phyloP scores from a whole-genome alignment of 495 filamentous ascomycete species.

The Barbatosphaeria neglecta region DNA sequence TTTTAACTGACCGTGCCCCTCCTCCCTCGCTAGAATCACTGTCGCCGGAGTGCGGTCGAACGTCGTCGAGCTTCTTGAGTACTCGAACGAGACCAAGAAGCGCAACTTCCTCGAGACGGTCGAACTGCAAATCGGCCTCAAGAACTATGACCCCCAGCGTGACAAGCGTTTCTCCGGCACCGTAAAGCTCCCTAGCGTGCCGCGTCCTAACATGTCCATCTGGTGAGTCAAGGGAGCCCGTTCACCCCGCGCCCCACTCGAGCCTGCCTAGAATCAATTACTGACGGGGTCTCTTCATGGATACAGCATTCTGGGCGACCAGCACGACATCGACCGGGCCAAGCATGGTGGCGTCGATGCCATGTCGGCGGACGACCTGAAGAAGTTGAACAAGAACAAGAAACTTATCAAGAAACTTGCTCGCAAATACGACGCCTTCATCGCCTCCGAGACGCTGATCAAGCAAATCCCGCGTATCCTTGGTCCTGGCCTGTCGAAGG shows the following conservation, averaged over 20 bases:
- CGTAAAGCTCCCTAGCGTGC: conserved; percentile 81
- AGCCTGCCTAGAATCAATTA: no score
- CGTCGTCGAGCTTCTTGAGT: conserved; percentile 80
- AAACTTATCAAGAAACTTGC: conserved; percentile 99
- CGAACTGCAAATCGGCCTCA: conserved; percentile 67
- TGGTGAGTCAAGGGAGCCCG: conserved; percentile 34
- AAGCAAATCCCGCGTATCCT: conserved; percentile 99
- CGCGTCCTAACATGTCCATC: conserved; percentile 87
- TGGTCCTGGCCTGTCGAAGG: conserved; percentile 96
- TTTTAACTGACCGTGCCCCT: no score
- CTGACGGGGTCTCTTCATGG: background rate
- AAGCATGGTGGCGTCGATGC: conserved; percentile 96
- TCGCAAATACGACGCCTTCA: conserved; percentile 98
- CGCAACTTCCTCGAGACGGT: conserved; percentile 75
- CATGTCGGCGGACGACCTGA: conserved; percentile 95
- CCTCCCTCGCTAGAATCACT: conserved; percentile 50
- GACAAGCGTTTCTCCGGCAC: conserved; percentile 99
- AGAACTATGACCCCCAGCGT: conserved; percentile 99
- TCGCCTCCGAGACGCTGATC: conserved; percentile 91
- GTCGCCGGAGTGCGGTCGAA: conserved; percentile 53
- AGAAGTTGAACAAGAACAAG: conserved; percentile 99
- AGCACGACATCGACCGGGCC: conserved; percentile 98
- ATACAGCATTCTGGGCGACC: conserved; percentile 76
- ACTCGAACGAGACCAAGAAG: conserved; percentile 97
- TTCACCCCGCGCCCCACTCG: no score